Base-by-base conservation (phyloP, 768 basidiomycete species). In the Trametes maxima region DNA sequence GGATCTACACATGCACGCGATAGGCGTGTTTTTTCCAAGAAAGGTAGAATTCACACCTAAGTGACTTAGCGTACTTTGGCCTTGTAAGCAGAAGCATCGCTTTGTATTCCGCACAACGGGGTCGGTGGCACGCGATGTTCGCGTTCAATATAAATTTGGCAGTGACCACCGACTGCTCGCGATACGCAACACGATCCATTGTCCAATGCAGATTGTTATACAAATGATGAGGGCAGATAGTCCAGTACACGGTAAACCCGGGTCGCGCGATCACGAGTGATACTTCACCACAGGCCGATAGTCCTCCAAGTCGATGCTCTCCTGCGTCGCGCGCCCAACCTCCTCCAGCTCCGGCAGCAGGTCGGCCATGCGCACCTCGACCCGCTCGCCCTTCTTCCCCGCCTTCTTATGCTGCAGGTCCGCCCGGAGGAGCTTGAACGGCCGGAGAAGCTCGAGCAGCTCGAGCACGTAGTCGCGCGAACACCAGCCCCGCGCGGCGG, bases 391-490 rank as follows among this genome's bases (percentile, higher is more conserved):
- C 35, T 35, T 54, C 17, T 8, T 3, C 39, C 22, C 40, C 46
- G 39, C 14, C 60, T 53, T 53, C 48, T 53, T 40, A 5, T 52
- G 48, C 57, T 59, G 57, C 35, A 64, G 37, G 17, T 64, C 62
- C 43, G 53, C 16, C 7, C 62, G 28, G 35, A 64, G 54, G 53
- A 64, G 43, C 57, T 59, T 64, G 57, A 64, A 64, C 36, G 62
- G 62, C 40, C 62, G 40, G 24, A 64, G 57, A 1, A 64, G 54
- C 57, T 64, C 62, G 17, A 64, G 54, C 21, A 64, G 57, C 53
- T 64, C 62, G n/a, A 64, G 62, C 42, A 64, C 62, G 57, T 64
- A 64, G 51, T 64, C 62, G 54, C 62, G 62, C 57, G 62, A 57
- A 42, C 52, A 53, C 62, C 62, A 64, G 21, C 48, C 48, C 36